phyloP scores from a whole-genome alignment of 2,329 filamentous ascomycete genomes.

The Moelleriella libera region DNA sequence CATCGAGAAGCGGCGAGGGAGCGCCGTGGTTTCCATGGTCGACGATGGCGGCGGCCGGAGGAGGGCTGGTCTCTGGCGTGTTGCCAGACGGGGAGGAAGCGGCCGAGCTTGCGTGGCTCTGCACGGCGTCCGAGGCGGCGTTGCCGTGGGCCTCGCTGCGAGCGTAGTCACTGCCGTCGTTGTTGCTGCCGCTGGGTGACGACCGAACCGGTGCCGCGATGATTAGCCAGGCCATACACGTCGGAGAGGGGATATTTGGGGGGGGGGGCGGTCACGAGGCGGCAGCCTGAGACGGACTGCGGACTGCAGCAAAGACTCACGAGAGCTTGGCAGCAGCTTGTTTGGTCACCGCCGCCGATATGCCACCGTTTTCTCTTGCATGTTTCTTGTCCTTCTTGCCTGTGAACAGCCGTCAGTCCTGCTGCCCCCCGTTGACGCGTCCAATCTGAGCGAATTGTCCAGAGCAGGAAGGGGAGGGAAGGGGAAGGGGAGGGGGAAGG shows the following conservation, averaged over 20 bases:
- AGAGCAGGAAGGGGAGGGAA: not conserved
- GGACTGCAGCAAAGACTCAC: slow-evolving; percentile 20
- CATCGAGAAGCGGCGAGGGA: slow-evolving; percentile 31
- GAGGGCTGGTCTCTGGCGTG: slow-evolving; percentile 31
- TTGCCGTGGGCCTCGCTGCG: slow-evolving; percentile 15
- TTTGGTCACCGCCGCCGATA: slow-evolving; percentile 38
- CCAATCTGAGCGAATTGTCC: too few species aligned
- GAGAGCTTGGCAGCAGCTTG: slow-evolving; percentile 36
- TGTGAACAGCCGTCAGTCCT: not conserved
- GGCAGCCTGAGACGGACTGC: too few species aligned
- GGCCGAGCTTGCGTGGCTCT: slow-evolving; percentile 23
- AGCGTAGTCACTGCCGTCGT: slow-evolving; percentile 7
- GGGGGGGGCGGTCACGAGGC: too few species aligned
- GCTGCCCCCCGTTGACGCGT: too few species aligned
- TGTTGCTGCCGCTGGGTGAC: not conserved
- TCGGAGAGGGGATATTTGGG: not conserved
- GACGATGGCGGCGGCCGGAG: slow-evolving; percentile 10
- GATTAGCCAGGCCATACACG: not conserved
- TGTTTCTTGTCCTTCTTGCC: slow-evolving; percentile 38
- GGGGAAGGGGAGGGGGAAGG: not conserved
- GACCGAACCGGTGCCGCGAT: slow-evolving; percentile 5
- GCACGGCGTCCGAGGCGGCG: slow-evolving; percentile 15
- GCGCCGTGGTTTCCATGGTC: slow-evolving; percentile 26
- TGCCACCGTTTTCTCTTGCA: slow-evolving; percentile 38
- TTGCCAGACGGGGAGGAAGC: slow-evolving; percentile 28